Conservation (phyloP, 2,329 filamentous ascomycete species). For the Cladorrhinum sp. region DNA sequence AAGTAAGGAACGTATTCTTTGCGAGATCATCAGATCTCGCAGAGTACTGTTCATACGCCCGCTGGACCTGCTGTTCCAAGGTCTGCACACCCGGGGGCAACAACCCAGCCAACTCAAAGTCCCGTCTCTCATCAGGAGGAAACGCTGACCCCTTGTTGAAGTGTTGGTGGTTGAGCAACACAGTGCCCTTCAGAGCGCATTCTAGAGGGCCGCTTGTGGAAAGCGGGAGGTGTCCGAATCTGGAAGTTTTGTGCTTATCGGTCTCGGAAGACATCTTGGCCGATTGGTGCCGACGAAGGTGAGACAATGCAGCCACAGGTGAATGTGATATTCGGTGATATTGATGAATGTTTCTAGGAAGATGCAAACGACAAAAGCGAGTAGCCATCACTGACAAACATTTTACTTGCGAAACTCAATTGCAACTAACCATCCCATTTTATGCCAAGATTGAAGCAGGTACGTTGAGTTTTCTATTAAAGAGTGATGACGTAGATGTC, state of each 20-base stretch:
- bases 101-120: slow-evolving; percentile 70
- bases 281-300: background rate
- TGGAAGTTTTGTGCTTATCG: slow-evolving; percentile 28
- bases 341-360: background rate
- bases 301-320: background rate
- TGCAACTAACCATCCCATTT: no score
- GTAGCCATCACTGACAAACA: no score
- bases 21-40: slow-evolving; percentile 62
- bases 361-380: no score
- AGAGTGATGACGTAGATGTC: slow-evolving; percentile 4
- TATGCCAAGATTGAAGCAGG: background rate
- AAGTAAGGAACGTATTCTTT: slow-evolving; percentile 86
- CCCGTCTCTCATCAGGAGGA: slow-evolving; percentile 61
- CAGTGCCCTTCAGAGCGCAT: slow-evolving; percentile 48
- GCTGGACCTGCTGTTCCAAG: slow-evolving; percentile 70
- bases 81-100: slow-evolving; percentile 71
- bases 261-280: slow-evolving; percentile 5
- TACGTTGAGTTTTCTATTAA: background rate
- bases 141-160: slow-evolving; percentile 87
- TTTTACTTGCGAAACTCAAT: no score
- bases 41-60: slow-evolving; percentile 78
- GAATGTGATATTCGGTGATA: background rate
- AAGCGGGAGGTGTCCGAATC: slow-evolving; percentile 46
- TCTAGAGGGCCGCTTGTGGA: slow-evolving; percentile 47
- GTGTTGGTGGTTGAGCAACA: slow-evolving; percentile 61